Base-by-base conservation (phyloP, 2,329 filamentous ascomycete genomes). In the Fusarium sp. region DNA sequence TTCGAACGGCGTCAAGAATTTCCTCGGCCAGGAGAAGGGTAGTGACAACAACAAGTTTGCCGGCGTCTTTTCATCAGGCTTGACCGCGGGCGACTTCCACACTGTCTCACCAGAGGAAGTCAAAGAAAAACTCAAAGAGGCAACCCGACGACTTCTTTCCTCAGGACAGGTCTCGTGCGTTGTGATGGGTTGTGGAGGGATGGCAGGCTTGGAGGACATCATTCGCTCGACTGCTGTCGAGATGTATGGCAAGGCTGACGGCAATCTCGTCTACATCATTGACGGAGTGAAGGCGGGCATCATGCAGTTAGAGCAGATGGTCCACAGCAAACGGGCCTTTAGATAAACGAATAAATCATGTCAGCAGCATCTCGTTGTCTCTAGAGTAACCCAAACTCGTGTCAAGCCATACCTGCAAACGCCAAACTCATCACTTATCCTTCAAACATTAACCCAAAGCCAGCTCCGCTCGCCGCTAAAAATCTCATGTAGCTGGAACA, bases 181-280 rank as follows among this genome's bases (percentile, higher is more conserved):
- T 8, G 92, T 94, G 75, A 87, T 98, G 83, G 95, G 95, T 0
- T 98, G 95, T 78, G 95, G 93, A 3, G 95, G 94, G 0, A 97
- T 98, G 95, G 91, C 91, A 1, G 95, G 94, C 0, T 86, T 98
- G 81, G 92, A 96, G 73, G 85, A 89, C 41, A 91, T 91, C 62
- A 94, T 98, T 40, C 87, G 91, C 36, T 85, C 88, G 44, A 91
- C 91, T 1, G 92, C 92, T 37, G 75, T 87, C 0, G 89, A 92
- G 62, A 84, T 88, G 52, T 85, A 91, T 60, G 92, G 92, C 2
- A 78, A 85, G n/a, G 81, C 85, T 11, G 84, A 85, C 47, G 92
- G 83, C 58, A 82, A 83, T 36, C 73, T 75, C 2, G 76, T 97
- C 5, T 88, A 87, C 74, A 90, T 98, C 66, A 84, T 98, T 7